Percentiles rank a stretch among this genome's conserved stretches.
Evolutionary conservation across 2,329 filamentous ascomycete genomes (phyloP).

Genomic region (Trichoderma asperellum): DNA sequence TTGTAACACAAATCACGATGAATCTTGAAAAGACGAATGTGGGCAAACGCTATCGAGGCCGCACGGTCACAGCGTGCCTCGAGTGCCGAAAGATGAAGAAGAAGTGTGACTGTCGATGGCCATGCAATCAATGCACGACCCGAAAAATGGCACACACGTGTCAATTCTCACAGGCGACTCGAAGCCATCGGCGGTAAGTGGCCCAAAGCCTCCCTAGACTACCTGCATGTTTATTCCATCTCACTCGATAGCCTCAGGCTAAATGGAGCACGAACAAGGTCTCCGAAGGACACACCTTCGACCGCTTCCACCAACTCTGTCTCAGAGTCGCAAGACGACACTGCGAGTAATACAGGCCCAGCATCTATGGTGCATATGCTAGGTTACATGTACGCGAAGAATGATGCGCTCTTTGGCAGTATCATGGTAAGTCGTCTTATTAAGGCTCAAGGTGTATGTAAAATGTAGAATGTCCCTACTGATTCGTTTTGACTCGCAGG

Average conservation of each 20-base stretch:
- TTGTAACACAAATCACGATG: background rate
- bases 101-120: constrained; percentile 19
- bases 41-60: constrained; percentile 5
- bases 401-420: background rate
- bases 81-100: constrained; percentile 23
- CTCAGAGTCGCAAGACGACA: background rate
- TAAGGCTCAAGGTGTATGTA: background rate
- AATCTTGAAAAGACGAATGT: background rate
- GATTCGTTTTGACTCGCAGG: background rate
- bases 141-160: constrained; percentile 12
- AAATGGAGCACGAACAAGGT: background rate
- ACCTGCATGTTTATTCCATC: background rate
- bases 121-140: constrained; percentile 11
- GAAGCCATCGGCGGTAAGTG: background rate
- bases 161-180: background rate
- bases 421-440: background rate
- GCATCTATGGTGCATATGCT: constrained; percentile 5
- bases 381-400: background rate
- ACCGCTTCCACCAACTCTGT: background rate
- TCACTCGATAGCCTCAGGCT: background rate
- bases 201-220: background rate
- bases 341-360: background rate
- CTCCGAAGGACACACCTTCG: background rate
- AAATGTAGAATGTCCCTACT: background rate
- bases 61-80: constrained; percentile 8